Evolutionary conservation across 192 early-diverging fungal genomes (phyloP), one percentile per base, ranked within the genome.

Genomic region (Chytriomyces confervae): DNA sequence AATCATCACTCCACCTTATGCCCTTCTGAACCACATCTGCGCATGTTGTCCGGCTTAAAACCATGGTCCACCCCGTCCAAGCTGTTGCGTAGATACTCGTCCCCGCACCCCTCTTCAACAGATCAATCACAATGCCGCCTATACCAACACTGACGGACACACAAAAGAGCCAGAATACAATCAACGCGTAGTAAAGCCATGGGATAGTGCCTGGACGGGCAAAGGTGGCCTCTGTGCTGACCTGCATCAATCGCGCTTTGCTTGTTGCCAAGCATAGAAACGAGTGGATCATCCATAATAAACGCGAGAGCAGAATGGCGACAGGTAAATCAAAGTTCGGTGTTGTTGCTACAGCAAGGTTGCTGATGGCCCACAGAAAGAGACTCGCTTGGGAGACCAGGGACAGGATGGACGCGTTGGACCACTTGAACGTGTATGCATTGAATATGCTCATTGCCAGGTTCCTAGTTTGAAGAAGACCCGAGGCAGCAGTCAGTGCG

Each of bases 1-100:
- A 20, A 64, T 13, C 23, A n/a, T 5, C 7, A 2, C 16, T n/a
- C 23, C 20, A 64, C 11, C 9, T 11, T 6, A 8, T 11, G 3
- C 23, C 11, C 11, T 3, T 64, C 3, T 16, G 24, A 27, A 64
- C 11, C 7, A 20, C 62, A 6, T 29, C 36, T 24, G 20, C 62
- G 5, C 62, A 64, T 64, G 18, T 23, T 11, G 23, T 24, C 62
- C 36, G n/a, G 11, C 23, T 36, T 29, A 64, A 64, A 16, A 64
- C 10, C 62, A 64, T 64, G 20, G 62, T 64, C 62, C 62, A 64
- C 23, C 62, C 62, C 20, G 62, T 29, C 62, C 62, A 64, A 29
- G 23, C 62, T 1, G 62, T 64, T 64, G 20, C 62, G 36, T 24
- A 64, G 24, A 64, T 24, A 24, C 23, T 29, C 11, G 2, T 64